Evolutionary conservation across 176 grass and related monocot genomes (phyloP), one percentile per base, ranked within the genome.

Genomic region (Chloris gayana): DNA sequence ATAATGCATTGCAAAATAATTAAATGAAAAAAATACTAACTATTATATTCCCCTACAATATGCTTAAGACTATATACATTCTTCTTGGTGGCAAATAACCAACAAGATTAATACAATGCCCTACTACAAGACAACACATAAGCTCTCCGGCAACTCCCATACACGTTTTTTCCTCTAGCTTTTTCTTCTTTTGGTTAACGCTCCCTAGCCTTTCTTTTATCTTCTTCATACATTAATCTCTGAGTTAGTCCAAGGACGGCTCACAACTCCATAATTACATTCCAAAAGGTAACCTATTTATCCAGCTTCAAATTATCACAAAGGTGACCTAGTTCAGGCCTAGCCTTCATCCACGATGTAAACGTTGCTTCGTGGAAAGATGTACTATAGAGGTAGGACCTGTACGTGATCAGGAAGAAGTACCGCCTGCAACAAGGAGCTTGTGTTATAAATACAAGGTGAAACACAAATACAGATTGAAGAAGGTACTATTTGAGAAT

Each of bases 241-340:
- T 33, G 42, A 67, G 74, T 39, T 68, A 64, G 22, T 64, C 64
- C 53, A 53, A 64, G 31, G 41, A 69, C 71, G 21, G 29, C 38
- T 34, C 25, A 13, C 11, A 58, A 37, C 59, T 60, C 21, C 62
- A 74, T 24, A 88, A 80, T 67, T 27, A 83, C 11, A 14, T 17
- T 25, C 76, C 8, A 39, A 83, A 60, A 66, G 49, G 45, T 47
- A 14, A 49, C 69, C 85, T 91, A 98, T 70, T 86, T 91, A 72
- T 98, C 90, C 42, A 95, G 67, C 87, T 86, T 98, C 73, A 98
- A 68, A 80, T 98, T 98, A 64, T 98, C 96, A 3, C 96, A 95
- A 68, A 98, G 92, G 79, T 98, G 96, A 32, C 88, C 86, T n/a
- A 98, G 96, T 59, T 98, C 96, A 70, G 96, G 96, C 58, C 96